These are phyloP conservation scores for Lantana camara DNA, from an alignment of 257 asterid species.

Conservation along the genomic window DNA sequence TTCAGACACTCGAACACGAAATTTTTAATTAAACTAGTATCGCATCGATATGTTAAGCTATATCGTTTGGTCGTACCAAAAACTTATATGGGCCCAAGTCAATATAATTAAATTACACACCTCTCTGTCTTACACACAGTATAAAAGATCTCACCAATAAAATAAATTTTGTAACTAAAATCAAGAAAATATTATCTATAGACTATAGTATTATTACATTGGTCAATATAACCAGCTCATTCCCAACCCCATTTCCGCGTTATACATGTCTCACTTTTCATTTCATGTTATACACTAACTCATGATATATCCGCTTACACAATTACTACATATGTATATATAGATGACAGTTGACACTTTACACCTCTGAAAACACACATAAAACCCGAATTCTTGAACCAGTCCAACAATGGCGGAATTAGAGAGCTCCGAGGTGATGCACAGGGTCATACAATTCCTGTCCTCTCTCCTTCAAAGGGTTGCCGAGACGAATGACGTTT, in stretches of 20 bases:
- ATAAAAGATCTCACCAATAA: too few relatives aligned
- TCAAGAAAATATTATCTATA: neutral
- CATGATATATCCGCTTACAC: neutral
- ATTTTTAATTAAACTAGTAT: too few relatives aligned
- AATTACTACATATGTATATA: neutral
- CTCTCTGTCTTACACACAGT: too few relatives aligned
- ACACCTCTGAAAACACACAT: too few relatives aligned
- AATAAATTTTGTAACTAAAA: too few relatives aligned
- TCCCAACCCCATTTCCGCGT: slow-evolving; percentile 39
- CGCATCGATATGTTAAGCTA: too few relatives aligned
- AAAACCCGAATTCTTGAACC: too few relatives aligned
- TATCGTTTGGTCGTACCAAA: too few relatives aligned
- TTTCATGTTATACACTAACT: slow-evolving; percentile 14
- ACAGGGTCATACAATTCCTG: slow-evolving; percentile 40
- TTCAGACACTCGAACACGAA: too few relatives aligned
- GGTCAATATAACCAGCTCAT: slow-evolving; percentile 33
- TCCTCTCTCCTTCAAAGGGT: slow-evolving; percentile 47
- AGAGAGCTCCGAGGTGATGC: slow-evolving; percentile 39
- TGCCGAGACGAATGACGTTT: slow-evolving; percentile 48
- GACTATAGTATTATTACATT: neutral
- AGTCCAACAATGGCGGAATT: slow-evolving; percentile 48
- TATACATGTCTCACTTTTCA: slow-evolving; percentile 18
- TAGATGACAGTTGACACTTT: neutral
- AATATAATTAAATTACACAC: too few relatives aligned
- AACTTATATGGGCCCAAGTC: too few relatives aligned